phyloP scores from a whole-genome alignment of 2,329 filamentous ascomycete species.

The Biscogniauxia mediterranea region DNA sequence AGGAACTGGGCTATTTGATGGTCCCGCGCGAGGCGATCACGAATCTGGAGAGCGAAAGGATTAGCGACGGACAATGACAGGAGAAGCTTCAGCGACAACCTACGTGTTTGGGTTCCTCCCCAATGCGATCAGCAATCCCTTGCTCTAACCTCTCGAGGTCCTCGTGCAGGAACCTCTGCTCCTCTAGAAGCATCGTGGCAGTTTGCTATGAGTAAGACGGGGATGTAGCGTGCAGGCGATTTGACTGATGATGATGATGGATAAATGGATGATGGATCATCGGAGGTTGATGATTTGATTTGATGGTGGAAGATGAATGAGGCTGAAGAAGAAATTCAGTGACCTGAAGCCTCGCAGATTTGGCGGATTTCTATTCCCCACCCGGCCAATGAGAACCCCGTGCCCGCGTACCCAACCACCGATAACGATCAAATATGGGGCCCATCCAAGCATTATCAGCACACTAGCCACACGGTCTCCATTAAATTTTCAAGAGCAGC shows the following conservation, averaged over 20 bases:
- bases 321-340: conserved; percentile 21
- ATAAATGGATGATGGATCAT: too few species aligned
- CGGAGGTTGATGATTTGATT: too few species aligned
- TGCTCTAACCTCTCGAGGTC: conserved; percentile 95
- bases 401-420: too few species aligned
- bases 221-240: background rate
- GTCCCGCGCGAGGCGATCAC: conserved; percentile 84
- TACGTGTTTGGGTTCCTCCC: conserved; percentile 86
- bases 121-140: conserved; percentile 83
- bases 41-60: conserved; percentile 56
- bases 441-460: background rate
- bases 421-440: too few species aligned
- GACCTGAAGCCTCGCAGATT: conserved; percentile 10
- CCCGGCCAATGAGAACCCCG: too few species aligned
- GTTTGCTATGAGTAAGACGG: background rate
- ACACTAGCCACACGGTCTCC: conserved; percentile 3
- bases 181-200: conserved; percentile 75
- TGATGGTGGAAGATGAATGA: conserved; percentile 14
- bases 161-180: conserved; percentile 91
- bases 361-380: background rate
- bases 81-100: conserved; percentile 32
- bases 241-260: too few species aligned
- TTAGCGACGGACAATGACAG: conserved; percentile 20
- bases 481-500: conserved; percentile 9
- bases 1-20: conserved; percentile 89